Base-by-base conservation (phyloP, 192 early-diverging fungal genomes). In the Ramicandelaber brevisporus region DNA sequence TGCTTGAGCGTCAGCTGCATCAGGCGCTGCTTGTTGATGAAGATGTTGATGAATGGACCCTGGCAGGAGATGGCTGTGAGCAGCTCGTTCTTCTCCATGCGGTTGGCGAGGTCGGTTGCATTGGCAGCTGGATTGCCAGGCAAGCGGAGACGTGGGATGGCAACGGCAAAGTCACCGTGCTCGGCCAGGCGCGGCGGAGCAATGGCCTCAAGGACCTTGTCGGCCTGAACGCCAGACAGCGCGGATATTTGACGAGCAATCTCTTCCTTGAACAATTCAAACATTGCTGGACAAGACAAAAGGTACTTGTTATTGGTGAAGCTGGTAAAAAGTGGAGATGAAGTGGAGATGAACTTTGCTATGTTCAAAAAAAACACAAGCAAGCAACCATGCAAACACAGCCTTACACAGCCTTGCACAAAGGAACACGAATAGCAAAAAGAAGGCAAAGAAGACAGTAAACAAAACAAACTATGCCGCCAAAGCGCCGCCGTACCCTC, bases 41-140 rank as follows among this genome's bases (percentile, higher is more conserved):
- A 54, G 48, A 79, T 79, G 62, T 78, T 79, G 38, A 82, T 34
- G 46, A 76, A 82, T 19, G 68, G 69, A 10, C 73, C 73, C 20
- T 52, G 50, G 27, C 67, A 55, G 29, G 48, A 41, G 9, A 48
- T 59, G 10, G 37, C 40, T 1, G 49, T 42, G 25, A 82, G 59
- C 25, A 45, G 50, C 11, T 63, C 45, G 43, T 67, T 63, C 17
- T 55, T 33, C 41, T 55, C 38, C 51, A 77, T 75, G 51, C 63
- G 50, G 17, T 54, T 67, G 17, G 60, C 68, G 55, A 61, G 64
- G 5, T 59, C 48, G 37, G 63, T 50, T 6, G 72, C 71, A 25
- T 69, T 34, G 17, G 57, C 55, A n/a, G 40, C 42, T 1, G 77
- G 77, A 50, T 68, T 72, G 16, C 70, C 74, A 44, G 67, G 65